A percentile compares a stretch with the other conserved stretches of the same genome.
Conservation (phyloP, 371 early-diverging fungal species). For the Mortierella sp. region DNA sequence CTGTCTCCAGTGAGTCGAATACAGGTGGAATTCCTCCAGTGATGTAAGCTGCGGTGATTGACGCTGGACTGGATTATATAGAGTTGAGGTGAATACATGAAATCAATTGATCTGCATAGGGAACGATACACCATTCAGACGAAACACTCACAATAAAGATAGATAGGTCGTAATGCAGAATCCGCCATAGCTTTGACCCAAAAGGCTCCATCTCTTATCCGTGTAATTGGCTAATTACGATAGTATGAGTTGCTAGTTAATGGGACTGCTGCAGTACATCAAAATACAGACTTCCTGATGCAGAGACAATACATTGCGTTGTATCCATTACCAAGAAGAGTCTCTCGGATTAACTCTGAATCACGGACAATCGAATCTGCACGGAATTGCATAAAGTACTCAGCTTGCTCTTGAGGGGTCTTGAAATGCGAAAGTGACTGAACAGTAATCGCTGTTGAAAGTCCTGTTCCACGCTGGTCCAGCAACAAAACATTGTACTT, state of each 20-base stretch:
- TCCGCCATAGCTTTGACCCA: slow-evolving; percentile 84
- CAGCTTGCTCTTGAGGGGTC: slow-evolving; percentile 67
- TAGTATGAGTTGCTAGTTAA: not conserved
- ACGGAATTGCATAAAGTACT: slow-evolving; percentile 76
- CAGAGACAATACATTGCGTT: not conserved
- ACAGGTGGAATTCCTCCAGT: slow-evolving; percentile 84
- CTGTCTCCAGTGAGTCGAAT: slow-evolving; percentile 70
- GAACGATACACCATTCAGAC: not conserved
- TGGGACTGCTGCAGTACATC: not conserved
- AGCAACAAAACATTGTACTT: slow-evolving; percentile 76
- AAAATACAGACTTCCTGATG: not conserved
- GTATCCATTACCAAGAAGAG: slow-evolving; percentile 56
- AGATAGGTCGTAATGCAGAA: slow-evolving; percentile 81
- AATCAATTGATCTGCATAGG: not conserved
- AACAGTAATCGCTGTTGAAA: slow-evolving; percentile 74
- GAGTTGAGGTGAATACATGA: not conserved
- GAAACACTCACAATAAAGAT: slow-evolving; percentile 72
- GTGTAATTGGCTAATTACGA: slow-evolving; percentile 29
- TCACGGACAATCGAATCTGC: slow-evolving; percentile 82
- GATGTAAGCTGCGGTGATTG: slow-evolving; percentile 73
- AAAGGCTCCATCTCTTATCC: slow-evolving; percentile 61
- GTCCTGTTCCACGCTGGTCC: slow-evolving; percentile 83
- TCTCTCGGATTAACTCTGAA: slow-evolving; percentile 74
- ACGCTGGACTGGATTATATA: slow-evolving; percentile 63
- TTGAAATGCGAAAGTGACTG: slow-evolving; percentile 61